Evolutionary conservation across 768 basidiomycete genomes (phyloP).

Genomic region (Agrocybe chaxingu): DNA sequence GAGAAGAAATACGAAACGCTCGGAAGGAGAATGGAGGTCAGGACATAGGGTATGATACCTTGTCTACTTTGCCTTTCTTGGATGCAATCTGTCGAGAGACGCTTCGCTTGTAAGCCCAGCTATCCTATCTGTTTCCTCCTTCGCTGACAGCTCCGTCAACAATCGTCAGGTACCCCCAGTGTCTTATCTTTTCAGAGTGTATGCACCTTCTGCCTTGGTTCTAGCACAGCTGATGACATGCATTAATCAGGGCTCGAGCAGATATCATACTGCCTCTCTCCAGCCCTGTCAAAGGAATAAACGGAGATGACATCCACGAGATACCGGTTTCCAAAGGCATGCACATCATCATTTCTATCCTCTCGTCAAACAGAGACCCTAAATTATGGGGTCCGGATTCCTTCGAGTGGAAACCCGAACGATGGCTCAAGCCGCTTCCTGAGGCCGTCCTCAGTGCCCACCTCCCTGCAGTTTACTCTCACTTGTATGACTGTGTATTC

Average conservation of each 20-base stretch:
- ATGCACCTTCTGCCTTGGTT: background rate
- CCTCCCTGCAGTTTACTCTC: slow-evolving; percentile 32
- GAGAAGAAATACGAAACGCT: slow-evolving; percentile 27
- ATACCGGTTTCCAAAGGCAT: background rate
- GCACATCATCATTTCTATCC: slow-evolving; percentile 6
- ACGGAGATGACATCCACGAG: background rate
- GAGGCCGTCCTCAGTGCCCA: slow-evolving; percentile 24
- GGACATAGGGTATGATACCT: slow-evolving; percentile 29
- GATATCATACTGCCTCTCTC: too few species aligned
- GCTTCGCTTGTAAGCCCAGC: slow-evolving; percentile 26
- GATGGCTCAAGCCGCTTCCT: slow-evolving; percentile 36
- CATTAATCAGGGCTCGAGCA: too few species aligned
- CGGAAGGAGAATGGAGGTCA: slow-evolving; percentile 10
- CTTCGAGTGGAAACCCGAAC: slow-evolving; percentile 40
- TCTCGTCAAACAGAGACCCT: slow-evolving; percentile 9
- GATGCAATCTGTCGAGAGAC: slow-evolving; percentile 36
- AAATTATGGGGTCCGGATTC: slow-evolving; percentile 40
- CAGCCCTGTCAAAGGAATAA: too few species aligned
- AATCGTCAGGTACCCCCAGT: slow-evolving; percentile 20
- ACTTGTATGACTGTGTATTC: slow-evolving; percentile 23
- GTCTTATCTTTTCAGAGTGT: slow-evolving; percentile 4
- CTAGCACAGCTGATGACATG: too few species aligned
- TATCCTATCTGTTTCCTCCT: background rate
- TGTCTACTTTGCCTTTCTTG: slow-evolving; percentile 29
- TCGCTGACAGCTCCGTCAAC: background rate